Evolutionary conservation across 2,329 filamentous ascomycete genomes (phyloP).

Genomic region (Arthrinium phaeospermum): DNA sequence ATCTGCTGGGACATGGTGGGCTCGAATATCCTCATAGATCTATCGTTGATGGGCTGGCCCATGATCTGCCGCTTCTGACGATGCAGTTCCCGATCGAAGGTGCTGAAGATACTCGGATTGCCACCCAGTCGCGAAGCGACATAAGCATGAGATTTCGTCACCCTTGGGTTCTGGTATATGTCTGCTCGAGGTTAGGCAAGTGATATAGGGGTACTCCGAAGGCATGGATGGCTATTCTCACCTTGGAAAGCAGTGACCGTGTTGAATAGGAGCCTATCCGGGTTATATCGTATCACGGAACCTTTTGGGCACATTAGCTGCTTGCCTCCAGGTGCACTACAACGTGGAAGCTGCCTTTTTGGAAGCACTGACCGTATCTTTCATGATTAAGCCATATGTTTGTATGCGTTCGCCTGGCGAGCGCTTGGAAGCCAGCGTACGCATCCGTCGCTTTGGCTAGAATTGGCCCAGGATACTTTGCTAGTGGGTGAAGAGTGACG

Average conservation of each 20-base stretch:
- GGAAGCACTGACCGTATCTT: not conserved
- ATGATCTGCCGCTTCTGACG: not conserved
- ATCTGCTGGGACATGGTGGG: not conserved
- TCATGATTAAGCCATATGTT: not conserved
- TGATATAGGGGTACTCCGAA: not conserved
- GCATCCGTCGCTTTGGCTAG: constrained; percentile 16
- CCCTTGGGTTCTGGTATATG: not conserved
- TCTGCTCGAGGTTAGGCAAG: not conserved
- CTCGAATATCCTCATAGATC: not conserved
- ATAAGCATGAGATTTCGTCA: not conserved
- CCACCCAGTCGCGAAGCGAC: not conserved
- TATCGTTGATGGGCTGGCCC: not conserved
- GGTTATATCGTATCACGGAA: not conserved
- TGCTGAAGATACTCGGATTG: not conserved
- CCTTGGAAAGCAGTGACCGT: not conserved
- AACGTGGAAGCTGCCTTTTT: not conserved
- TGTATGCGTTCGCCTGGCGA: not conserved
- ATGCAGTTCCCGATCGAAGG: not conserved
- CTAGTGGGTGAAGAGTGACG: constrained; percentile 3
- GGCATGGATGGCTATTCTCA: not conserved
- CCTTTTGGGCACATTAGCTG: not conserved
- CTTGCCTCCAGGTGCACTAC: not conserved
- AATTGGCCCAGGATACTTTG: constrained; percentile 15
- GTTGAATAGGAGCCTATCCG: not conserved
- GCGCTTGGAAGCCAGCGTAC: not conserved